Conservation (phyloP, 768 basidiomycete genomes). For the Krasilnikovozyma curviuscula region DNA sequence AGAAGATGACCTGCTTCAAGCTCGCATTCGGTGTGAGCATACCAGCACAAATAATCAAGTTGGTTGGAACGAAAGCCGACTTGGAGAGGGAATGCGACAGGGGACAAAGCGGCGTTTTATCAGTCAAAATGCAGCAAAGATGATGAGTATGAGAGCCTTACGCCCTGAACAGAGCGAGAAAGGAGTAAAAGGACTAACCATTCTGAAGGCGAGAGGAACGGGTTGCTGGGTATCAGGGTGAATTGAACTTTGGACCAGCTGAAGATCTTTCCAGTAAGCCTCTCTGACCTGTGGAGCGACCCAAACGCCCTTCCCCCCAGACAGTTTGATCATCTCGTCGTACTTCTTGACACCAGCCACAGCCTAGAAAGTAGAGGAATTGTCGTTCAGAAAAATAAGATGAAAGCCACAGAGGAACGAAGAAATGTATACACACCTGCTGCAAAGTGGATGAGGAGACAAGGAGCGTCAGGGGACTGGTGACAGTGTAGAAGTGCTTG, state of each 20-base stretch:
- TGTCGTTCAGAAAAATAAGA: no score
- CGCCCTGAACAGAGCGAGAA: background rate
- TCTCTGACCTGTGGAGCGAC: conserved; percentile 1
- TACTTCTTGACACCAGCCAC: background rate
- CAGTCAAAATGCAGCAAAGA: no score
- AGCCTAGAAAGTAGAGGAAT: no score
- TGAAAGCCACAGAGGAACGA: no score
- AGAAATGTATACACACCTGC: no score
- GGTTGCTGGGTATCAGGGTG: conserved; percentile 28
- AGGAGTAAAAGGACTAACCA: conserved; percentile 15
- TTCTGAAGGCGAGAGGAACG: conserved; percentile 28
- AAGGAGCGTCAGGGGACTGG: conserved; percentile 20
- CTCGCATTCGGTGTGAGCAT: conserved; percentile 30
- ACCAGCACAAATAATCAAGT: conserved; percentile 25
- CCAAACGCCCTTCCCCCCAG: conserved; percentile 3
- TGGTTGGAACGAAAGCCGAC: conserved; percentile 30
- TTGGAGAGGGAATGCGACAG: no score
- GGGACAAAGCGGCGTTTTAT: no score
- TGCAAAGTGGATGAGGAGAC: conserved; percentile 12
- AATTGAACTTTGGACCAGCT: conserved; percentile 11
- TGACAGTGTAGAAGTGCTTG: conserved; percentile 16
- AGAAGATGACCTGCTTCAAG: conserved; percentile 13
- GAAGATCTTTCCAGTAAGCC: background rate
- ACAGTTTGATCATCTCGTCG: background rate
- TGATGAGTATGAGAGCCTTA: background rate